Evolutionary conservation across 495 filamentous ascomycete genomes (phyloP).

Genomic region (Lasiosphaeria ovina): DNA sequence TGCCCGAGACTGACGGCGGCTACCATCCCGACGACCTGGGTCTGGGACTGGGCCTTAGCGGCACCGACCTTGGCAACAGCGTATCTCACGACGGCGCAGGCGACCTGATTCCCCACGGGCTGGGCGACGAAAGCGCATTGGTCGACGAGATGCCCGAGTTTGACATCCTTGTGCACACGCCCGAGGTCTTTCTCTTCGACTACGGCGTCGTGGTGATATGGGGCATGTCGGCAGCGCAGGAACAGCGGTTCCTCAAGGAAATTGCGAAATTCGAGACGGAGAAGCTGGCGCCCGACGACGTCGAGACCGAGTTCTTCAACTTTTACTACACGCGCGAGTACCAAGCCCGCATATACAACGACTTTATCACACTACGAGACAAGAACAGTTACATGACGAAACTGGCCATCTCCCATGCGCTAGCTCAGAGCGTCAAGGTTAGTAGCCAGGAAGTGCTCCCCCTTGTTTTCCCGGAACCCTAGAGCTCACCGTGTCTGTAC

Average conservation of each 20-base stretch:
- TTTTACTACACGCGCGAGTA: conserved; percentile 98
- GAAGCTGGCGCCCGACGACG: conserved; percentile 80
- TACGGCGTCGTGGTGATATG: conserved; percentile 99
- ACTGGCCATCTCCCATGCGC: conserved; percentile 89
- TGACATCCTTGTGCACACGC: conserved; percentile 78
- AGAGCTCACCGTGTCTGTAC: background rate
- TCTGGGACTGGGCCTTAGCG: conserved; percentile 19
- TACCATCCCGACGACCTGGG: conserved; percentile 31
- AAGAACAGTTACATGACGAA: conserved; percentile 98
- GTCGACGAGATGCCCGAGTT: conserved; percentile 50
- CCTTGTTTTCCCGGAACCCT: background rate
- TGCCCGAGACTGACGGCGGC: conserved; percentile 11
- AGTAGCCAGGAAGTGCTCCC: background rate
- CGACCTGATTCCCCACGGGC: conserved; percentile 18
- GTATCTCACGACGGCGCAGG: conserved; percentile 5
- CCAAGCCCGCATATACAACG: conserved; percentile 97
- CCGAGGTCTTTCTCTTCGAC: conserved; percentile 93
- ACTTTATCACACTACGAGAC: conserved; percentile 91
- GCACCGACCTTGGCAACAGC: conserved; percentile 22
- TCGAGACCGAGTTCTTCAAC: conserved; percentile 96
- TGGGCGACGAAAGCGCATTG: conserved; percentile 28
- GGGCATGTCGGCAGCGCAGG: conserved; percentile 87
- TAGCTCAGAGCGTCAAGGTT: conserved; percentile 91
- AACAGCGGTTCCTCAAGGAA: conserved; percentile 86
- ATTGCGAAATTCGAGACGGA: conserved; percentile 93